Conservation (phyloP, 2,329 filamentous ascomycete species). For the Nannizziopsis barbatae region DNA sequence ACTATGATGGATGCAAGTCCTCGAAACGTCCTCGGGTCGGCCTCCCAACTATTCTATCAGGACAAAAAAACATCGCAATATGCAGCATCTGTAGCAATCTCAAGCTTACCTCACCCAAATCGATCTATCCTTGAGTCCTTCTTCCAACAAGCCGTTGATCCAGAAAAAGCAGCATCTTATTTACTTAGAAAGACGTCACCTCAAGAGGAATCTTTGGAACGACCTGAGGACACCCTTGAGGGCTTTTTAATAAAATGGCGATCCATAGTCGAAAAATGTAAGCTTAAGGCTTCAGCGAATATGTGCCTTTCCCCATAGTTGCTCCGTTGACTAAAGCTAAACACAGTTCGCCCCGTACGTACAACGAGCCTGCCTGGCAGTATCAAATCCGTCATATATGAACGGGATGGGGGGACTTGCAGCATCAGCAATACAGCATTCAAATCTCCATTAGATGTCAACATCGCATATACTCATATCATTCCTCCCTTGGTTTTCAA, state of each 20-base stretch:
- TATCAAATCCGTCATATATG: constrained; percentile 13
- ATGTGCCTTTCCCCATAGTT: not conserved
- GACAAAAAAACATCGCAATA: constrained; percentile 15
- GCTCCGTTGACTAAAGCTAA: not conserved
- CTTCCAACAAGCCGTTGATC: constrained; percentile 13
- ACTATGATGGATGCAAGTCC: constrained; percentile 4
- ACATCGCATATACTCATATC: constrained; percentile 5
- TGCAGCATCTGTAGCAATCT: constrained; percentile 14
- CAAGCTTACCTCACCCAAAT: constrained; percentile 16
- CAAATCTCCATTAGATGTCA: constrained; percentile 2
- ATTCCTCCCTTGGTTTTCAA: constrained; percentile 8
- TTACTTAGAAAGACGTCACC: constrained; percentile 10
- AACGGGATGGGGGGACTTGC: constrained; percentile 16
- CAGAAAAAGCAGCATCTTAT: constrained; percentile 14
- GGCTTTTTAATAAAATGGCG: constrained; percentile 14
- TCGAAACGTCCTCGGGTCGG: constrained; percentile 15
- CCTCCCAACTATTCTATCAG: constrained; percentile 17
- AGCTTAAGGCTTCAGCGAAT: not conserved
- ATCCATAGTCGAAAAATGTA: constrained; percentile 15
- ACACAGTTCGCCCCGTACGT: constrained; percentile 13
- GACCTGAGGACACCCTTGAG: not conserved
- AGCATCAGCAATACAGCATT: constrained; percentile 10
- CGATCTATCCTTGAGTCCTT: constrained; percentile 15
- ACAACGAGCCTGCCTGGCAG: constrained; percentile 7
- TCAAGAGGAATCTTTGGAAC: not conserved